Evolutionary conservation across 2,329 filamentous ascomycete genomes (phyloP).

Genomic region (Aspergillus fumigatiaffinis): DNA sequence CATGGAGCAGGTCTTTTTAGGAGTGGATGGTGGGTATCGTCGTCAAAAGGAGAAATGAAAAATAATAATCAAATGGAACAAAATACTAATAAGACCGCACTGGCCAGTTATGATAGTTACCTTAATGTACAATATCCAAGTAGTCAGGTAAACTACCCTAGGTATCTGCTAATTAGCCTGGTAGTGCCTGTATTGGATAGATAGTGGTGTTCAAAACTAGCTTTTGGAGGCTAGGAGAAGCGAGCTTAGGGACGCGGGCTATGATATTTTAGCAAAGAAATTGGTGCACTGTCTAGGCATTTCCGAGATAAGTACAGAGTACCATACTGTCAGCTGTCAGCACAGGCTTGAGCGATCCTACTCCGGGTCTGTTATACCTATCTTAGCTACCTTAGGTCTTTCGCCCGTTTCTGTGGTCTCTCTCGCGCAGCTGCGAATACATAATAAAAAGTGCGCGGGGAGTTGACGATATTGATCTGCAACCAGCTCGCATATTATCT

Average conservation of each 20-base stretch:
- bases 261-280: not conserved
- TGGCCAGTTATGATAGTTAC: not conserved
- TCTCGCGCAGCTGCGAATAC: not conserved
- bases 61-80: not conserved
- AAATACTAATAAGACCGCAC: not conserved
- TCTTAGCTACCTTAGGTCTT: not conserved
- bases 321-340: not conserved
- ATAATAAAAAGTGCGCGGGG: not conserved
- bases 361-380: not conserved
- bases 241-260: not conserved
- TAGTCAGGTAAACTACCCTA: not conserved
- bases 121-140: not conserved
- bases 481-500: not conserved
- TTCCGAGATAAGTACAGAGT: not conserved
- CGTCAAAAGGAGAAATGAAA: not conserved
- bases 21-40: slow-evolving; percentile 11
- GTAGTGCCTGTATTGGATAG: not conserved
- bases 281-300: not conserved
- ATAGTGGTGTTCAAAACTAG: not conserved
- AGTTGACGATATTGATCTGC: not conserved
- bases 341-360: not conserved
- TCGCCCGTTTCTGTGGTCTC: not conserved
- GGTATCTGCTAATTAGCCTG: not conserved
- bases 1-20: slow-evolving; percentile 15
- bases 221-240: not conserved